A percentile compares a stretch with the other conserved stretches of the same genome.
Evolutionary conservation across 1,139 yeast species (phyloP).

Genomic region (Candida gigantensis): DNA sequence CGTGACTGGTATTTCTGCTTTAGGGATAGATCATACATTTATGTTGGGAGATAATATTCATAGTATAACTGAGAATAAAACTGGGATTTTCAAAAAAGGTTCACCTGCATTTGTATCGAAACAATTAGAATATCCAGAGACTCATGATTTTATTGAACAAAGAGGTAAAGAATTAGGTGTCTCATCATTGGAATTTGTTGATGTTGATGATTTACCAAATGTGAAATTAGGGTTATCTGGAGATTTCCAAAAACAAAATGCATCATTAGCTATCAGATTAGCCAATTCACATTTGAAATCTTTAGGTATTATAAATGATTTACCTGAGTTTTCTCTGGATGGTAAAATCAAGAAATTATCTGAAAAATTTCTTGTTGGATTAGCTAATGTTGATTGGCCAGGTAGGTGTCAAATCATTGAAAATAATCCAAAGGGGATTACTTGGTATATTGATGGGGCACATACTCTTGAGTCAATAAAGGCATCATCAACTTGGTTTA

Average conservation of each 20-base stretch:
- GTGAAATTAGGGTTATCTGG: conserved; percentile 80
- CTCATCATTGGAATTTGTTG: conserved; percentile 53
- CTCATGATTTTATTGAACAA: conserved; percentile 51
- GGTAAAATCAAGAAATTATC: conserved; percentile 44
- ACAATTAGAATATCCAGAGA: conserved; percentile 54
- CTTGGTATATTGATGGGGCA: conserved; percentile 93
- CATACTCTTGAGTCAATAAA: conserved; percentile 87
- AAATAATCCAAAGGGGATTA: conserved; percentile 44
- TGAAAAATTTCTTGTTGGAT: conserved; percentile 59
- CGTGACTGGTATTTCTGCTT: conserved; percentile 80
- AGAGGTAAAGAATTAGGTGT: conserved; percentile 68
- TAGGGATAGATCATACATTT: conserved; percentile 91
- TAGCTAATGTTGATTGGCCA: conserved; percentile 78
- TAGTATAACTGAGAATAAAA: conserved; percentile 94
- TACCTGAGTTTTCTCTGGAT: conserved; percentile 27
- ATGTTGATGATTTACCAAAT: conserved; percentile 27
- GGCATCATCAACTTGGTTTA: conserved; percentile 83
- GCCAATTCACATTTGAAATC: conserved; percentile 61
- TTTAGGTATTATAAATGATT: conserved; percentile 38
- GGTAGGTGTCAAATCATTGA: conserved; percentile 85
- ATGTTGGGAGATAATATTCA: conserved; percentile 88
- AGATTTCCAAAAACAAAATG: conserved; percentile 80
- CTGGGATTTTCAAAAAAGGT: conserved; percentile 80
- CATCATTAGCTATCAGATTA: conserved; percentile 82
- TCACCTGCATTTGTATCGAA: conserved; percentile 67